Evolutionary conservation across 768 basidiomycete species (phyloP).

Genomic region (Lactarius hatsudake): DNA sequence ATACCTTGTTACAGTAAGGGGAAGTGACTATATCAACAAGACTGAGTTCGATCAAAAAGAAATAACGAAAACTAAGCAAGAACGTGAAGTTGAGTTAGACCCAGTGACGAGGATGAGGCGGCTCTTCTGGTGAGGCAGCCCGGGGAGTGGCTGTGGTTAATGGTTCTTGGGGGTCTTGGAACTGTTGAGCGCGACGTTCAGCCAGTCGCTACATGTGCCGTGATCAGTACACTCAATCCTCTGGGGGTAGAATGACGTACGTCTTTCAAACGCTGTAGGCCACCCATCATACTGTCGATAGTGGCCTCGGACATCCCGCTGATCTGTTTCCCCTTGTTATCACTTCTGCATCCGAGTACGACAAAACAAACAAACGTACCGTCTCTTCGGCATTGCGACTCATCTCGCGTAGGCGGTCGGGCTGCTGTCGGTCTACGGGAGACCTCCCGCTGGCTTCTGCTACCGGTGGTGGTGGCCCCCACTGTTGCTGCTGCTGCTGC

Average conservation of each 20-base stretch:
- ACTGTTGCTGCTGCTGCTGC: background rate
- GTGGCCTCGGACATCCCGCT: slow-evolving; percentile 65
- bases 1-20: background rate
- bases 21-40: slow-evolving; percentile 33
- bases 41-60: slow-evolving; percentile 1
- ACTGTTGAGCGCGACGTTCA: slow-evolving; percentile 32
- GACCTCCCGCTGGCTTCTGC: background rate
- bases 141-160: background rate
- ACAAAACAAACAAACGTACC: slow-evolving; percentile 32
- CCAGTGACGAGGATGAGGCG: background rate
- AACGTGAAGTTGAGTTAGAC: background rate
- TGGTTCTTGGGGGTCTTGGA: slow-evolving; percentile 41
- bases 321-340: slow-evolving; percentile 42
- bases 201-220: slow-evolving; percentile 35
- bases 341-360: background rate
- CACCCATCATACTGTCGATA: slow-evolving; percentile 56
- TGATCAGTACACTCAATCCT: background rate
- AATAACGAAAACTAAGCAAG: background rate
- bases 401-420: slow-evolving; percentile 28
- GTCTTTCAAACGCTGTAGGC: slow-evolving; percentile 56
- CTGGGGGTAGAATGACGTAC: slow-evolving; percentile 39
- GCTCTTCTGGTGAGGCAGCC: slow-evolving; percentile 29
- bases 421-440: background rate
- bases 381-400: slow-evolving; percentile 32
- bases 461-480: background rate